These are phyloP conservation scores for Saccharomycopsis malanga DNA, from an alignment of 805 yeast species.

Conservation along the genomic window DNA sequence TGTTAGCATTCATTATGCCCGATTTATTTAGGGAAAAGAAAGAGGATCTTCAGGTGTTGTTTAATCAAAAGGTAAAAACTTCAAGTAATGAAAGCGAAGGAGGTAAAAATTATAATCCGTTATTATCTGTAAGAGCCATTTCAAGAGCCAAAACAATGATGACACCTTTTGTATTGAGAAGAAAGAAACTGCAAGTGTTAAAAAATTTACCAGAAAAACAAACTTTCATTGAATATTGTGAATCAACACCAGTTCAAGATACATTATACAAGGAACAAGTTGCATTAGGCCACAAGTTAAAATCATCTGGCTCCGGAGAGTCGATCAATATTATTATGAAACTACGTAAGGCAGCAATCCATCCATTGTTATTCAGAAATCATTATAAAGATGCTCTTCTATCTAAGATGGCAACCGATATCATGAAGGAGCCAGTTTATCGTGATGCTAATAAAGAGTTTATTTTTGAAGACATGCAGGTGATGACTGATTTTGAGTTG, in stretches of 20 bases:
- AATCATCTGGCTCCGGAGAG: constrained; percentile 16
- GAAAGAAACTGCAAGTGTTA: constrained; percentile 88
- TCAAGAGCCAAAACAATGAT: constrained; percentile 93
- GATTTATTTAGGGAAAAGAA: constrained; percentile 69
- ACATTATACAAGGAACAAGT: constrained; percentile 58
- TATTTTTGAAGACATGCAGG: constrained; percentile 90
- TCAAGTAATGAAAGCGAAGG: constrained; percentile 31
- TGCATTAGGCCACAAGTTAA: constrained; percentile 32
- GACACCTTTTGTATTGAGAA: constrained; percentile 93
- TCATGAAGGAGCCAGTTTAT: constrained; percentile 77
- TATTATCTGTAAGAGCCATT: constrained; percentile 86
- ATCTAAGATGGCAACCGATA: constrained; percentile 62
- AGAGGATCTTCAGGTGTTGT: constrained; percentile 74
- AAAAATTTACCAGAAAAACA: constrained; percentile 78
- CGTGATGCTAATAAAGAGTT: constrained; percentile 67
- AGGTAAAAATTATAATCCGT: constrained; percentile 52
- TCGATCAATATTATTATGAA: constrained; percentile 76
- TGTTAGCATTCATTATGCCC: constrained; percentile 88
- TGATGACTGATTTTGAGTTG: constrained; percentile 88
- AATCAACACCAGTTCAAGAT: constrained; percentile 46
- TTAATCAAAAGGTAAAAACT: constrained; percentile 81
- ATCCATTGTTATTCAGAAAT: constrained; percentile 77
- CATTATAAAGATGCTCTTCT: constrained; percentile 51
- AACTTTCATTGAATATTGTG: constrained; percentile 59
- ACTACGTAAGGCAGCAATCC: constrained; percentile 86